These are phyloP conservation scores for Solanum chacoense DNA, from an alignment of 305 asterid species.

Conservation along the genomic window DNA sequence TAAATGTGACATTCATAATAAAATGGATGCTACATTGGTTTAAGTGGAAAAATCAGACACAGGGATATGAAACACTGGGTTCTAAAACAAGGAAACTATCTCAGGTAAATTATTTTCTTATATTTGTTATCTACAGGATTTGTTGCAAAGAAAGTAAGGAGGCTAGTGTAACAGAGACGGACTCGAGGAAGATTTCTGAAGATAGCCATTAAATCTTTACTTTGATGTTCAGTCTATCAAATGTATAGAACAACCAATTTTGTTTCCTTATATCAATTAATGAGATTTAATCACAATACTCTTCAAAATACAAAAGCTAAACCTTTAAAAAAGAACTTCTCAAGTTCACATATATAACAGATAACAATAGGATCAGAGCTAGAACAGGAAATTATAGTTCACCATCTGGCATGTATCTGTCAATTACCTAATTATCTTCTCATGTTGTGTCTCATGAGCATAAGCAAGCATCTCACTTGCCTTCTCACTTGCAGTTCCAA, in stretches of 20 bases:
- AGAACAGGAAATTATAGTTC: background rate
- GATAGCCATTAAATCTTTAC: background rate
- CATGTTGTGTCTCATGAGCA: constrained; percentile 99
- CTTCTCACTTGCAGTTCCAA: constrained; percentile 97
- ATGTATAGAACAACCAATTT: background rate
- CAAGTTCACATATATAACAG: background rate
- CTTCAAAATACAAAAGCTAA: background rate
- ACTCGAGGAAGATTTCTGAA: background rate
- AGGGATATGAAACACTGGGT: background rate
- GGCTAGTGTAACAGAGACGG: background rate
- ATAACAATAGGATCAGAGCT: background rate
- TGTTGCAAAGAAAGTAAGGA: background rate
- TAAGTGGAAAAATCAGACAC: background rate
- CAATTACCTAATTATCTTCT: constrained; percentile 82
- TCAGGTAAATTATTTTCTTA: background rate
- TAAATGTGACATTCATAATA: background rate
- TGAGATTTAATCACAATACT: background rate
- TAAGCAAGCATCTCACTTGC: constrained; percentile 96
- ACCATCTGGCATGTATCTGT: constrained; percentile 1
- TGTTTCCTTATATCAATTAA: background rate
- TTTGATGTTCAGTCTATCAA: background rate
- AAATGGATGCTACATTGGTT: background rate
- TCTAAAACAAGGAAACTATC: background rate
- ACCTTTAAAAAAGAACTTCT: background rate
- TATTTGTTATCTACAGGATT: background rate